Percentiles rank a stretch among this genome's conserved stretches.
Conservation (phyloP, 257 asterid species). For the Schizonepeta tenuifolia region DNA sequence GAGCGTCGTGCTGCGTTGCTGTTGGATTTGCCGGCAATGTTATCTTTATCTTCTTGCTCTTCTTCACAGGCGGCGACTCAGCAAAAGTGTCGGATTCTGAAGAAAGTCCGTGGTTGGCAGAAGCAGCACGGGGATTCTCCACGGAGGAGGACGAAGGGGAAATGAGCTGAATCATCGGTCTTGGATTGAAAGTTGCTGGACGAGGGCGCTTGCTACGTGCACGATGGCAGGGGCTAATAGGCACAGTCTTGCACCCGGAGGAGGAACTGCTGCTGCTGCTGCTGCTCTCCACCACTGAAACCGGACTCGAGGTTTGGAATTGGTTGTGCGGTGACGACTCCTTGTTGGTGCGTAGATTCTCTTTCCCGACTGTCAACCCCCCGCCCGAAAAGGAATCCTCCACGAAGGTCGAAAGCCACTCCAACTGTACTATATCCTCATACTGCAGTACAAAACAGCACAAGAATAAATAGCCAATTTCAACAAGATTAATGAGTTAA, state of each 20-base stretch:
- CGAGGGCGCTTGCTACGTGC: constrained; percentile 95
- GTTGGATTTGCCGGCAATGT: constrained; percentile 35
- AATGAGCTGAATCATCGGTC: constrained; percentile 53
- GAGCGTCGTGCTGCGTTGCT: constrained; percentile 34
- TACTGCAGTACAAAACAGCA: constrained; percentile 46
- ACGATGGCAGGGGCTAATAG: constrained; percentile 55
- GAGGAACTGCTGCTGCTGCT: constrained; percentile 64
- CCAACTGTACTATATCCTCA: constrained; percentile 73
- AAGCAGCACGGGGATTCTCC: constrained; percentile 39
- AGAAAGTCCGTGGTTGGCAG: too few relatives aligned
- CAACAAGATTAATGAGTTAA: too few relatives aligned
- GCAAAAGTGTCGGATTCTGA: constrained; percentile 45
- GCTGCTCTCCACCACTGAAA: constrained; percentile 83
- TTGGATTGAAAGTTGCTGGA: constrained; percentile 66
- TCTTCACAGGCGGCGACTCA: constrained; percentile 48
- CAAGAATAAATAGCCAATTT: background rate
- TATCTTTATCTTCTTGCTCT: constrained; percentile 59
- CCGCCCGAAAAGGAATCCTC: constrained; percentile 76
- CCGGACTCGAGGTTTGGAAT: constrained; percentile 72
- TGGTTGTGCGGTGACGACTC: constrained; percentile 41
- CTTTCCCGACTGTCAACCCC: constrained; percentile 64
- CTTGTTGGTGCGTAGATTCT: constrained; percentile 39
- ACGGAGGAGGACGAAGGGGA: constrained; percentile 45
- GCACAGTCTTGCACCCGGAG: constrained; percentile 52
- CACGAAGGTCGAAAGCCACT: constrained; percentile 77